Base-by-base conservation (phyloP, 108 stramenopile genomes). In the Cyclotella baltica region DNA sequence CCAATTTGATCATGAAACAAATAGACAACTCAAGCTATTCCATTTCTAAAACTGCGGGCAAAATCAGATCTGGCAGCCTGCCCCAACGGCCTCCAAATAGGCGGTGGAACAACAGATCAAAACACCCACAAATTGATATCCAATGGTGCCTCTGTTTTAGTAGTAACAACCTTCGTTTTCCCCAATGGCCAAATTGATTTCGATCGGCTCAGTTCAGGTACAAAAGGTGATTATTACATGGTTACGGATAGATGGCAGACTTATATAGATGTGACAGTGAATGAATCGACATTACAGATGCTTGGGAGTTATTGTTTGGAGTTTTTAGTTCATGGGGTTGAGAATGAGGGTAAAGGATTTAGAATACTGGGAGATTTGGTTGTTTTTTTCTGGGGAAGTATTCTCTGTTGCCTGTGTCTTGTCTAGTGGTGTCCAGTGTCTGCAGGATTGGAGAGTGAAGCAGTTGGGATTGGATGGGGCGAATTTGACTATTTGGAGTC, bases 241-340 rank as follows among this genome's bases (percentile, higher is more conserved):
- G 98, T 98, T 2, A 99, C 97, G 22, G 91, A 98, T 84, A 77
- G 92, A 70, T 99, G 98, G 98, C 98, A 98, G 87, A 92, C 79
- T 19, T 99, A 90, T 70, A 99, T 98, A 1, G 86, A 95, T 67
- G 83, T 89, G 31, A 70, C 70, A 22, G 89, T 95, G 2, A 88
- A 75, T 30, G 73, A 76, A 30, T 88, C 88, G 43, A 95, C 87
- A 63, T 76, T 99, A 66, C 70, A 70, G 34, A 74, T 64, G 33
- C 78, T 99, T 43, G 83, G 92, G 37, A 50, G 58, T 30, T 96
- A 95, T 81, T 98, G 98, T 71, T 93, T 88, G 61, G 99, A 98
- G 86, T 98, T 98, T 67, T 72, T 99, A 57, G 98, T 99, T 0
- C 99, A 99, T 81, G 99, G 98, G 0, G 99, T 99, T 4, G 99